phyloP scores from a whole-genome alignment of 305 asterid genomes.

The Fraxinus sp. region DNA sequence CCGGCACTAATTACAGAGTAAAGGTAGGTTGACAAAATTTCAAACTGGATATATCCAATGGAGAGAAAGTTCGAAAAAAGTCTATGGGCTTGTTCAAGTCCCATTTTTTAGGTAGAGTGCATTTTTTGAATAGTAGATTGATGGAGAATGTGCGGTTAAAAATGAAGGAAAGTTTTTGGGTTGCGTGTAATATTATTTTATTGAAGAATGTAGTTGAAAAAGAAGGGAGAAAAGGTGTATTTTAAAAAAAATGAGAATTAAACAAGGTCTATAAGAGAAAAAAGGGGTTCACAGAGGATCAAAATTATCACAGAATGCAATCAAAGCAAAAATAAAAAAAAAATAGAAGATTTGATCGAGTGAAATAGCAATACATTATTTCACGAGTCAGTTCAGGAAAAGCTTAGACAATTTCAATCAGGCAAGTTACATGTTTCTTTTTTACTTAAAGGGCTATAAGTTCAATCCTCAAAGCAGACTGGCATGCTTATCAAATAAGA shows the following conservation, averaged over 20 bases:
- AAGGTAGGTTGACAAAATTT: background rate
- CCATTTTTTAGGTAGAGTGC: too few relatives aligned
- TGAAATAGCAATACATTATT: background rate
- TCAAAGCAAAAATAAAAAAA: background rate
- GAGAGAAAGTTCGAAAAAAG: background rate
- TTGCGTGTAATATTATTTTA: too few relatives aligned
- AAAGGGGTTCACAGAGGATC: background rate
- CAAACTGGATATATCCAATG: background rate
- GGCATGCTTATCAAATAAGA: background rate
- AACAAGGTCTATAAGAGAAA: background rate
- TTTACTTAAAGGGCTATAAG: background rate
- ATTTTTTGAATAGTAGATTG: too few relatives aligned
- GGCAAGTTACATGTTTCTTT: background rate
- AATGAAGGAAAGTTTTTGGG: too few relatives aligned
- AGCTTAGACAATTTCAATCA: background rate
- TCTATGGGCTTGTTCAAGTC: too few relatives aligned
- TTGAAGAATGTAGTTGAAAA: too few relatives aligned
- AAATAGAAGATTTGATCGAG: background rate
- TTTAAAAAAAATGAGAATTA: too few relatives aligned
- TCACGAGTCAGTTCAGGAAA: background rate
- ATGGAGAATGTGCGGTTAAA: too few relatives aligned
- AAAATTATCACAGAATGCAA: background rate
- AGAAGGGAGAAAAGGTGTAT: too few relatives aligned
- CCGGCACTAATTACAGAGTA: background rate
- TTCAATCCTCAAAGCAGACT: background rate